Evolutionary conservation across 2,329 filamentous ascomycete genomes (phyloP), one percentile per base, ranked within the genome.

Genomic region (Epicoccum sorghinum): DNA sequence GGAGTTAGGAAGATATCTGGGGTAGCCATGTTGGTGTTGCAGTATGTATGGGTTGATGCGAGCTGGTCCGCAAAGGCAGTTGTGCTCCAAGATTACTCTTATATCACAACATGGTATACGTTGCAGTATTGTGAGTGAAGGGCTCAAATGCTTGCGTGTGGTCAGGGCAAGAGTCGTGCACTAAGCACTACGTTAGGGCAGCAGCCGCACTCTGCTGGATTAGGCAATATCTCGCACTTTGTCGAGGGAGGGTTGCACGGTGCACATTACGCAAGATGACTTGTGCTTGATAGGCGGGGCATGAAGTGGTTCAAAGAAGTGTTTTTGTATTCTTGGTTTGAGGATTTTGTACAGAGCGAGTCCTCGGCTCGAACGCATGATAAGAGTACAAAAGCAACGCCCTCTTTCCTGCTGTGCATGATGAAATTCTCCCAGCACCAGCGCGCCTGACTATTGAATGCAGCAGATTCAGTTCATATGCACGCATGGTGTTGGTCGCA

Each of bases 331-430:
- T 55, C 46, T 46, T 55, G 32, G 12, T 59, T 61, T 59, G 64
- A 62, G 63, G 63, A 62, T 57, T 71, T 64, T 72, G 56, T 67
- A 69, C 66, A 72, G 43, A 54, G 53, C 55, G 68, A 70, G 66
- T 68, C 65, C 66, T 64, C 66, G 45, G 56, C 67, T 66, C 63
- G 53, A 64, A 62, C 55, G 55, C 60, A 64, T 60, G 58, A 58
- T 62, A 57, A 47, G 60, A 64, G 56, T 63, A 60, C 54, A 60
- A 59, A 58, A 55, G 30, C 41, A 49, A 50, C 52, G 52, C 41
- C 46, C 37, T 42, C 32, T 7, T 30, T 23, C n/a, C 45, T 27
- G 41, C 35, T n/a, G 36, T 36, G 23, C 40, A 18, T 37, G 35
- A 12, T 29, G 18, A 49, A 23, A 1, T 12, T 32, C 23, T 10